phyloP scores from a whole-genome alignment of 176 grass and related monocot genomes.

The Sorghum bicolor region DNA sequence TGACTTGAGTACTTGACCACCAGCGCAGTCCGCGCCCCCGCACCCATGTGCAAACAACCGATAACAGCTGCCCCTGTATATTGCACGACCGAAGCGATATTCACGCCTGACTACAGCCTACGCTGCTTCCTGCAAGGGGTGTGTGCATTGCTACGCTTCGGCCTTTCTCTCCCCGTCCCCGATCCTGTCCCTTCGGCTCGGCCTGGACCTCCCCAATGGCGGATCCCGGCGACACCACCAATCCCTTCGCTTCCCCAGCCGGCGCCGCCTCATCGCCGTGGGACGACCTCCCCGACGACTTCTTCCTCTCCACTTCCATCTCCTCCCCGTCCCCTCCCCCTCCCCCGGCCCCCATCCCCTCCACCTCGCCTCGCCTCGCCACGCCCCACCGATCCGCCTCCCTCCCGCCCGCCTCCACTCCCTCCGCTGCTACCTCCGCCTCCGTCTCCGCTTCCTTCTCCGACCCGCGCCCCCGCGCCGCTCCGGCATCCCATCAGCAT shows the following conservation, averaged over 20 bases:
- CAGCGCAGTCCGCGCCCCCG: too few relatives aligned
- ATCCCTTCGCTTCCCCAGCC: conserved; percentile 17
- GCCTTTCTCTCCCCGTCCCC: too few relatives aligned
- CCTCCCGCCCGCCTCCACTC: conserved; percentile 29
- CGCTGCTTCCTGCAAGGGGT: background rate
- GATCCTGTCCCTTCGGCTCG: background rate
- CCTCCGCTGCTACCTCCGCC: background rate
- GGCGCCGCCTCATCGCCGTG: conserved; percentile 26
- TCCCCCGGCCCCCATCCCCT: conserved; percentile 23
- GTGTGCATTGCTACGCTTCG: background rate
- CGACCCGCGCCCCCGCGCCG: background rate
- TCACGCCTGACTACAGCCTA: background rate
- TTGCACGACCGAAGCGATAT: background rate
- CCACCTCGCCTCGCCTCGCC: conserved; percentile 21
- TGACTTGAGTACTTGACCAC: too few relatives aligned
- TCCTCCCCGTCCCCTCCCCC: background rate
- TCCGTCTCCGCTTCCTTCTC: conserved; percentile 16
- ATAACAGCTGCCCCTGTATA: background rate
- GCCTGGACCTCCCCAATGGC: conserved; percentile 30
- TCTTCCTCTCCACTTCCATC: conserved; percentile 42
- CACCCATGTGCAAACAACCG: background rate
- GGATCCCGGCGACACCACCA: conserved; percentile 29
- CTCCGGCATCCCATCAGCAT: background rate
- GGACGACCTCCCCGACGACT: conserved; percentile 49
- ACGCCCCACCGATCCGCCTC: conserved; percentile 28